Conservation (phyloP, 495 filamentous ascomycete species). For the Articulospora tetracladia region DNA sequence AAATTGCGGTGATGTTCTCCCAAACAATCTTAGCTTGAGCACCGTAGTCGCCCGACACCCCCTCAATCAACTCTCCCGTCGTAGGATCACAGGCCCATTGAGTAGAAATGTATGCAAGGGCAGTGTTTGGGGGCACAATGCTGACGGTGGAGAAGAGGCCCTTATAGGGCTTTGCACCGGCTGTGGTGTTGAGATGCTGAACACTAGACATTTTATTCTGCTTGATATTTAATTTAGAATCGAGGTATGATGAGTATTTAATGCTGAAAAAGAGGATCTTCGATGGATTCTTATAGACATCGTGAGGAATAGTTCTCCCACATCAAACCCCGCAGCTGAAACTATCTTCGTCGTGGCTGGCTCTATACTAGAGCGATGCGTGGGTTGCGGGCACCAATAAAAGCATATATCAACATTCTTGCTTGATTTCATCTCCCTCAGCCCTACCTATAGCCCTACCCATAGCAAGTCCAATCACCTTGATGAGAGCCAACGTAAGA, state of each 20-base stretch:
- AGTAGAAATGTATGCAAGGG: slow-evolving; percentile 12
- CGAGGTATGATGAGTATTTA: neutral
- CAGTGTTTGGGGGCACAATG: slow-evolving; percentile 10
- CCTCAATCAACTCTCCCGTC: slow-evolving; percentile 11
- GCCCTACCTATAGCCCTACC: too few species aligned
- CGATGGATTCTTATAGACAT: too few species aligned
- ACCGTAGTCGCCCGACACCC: neutral
- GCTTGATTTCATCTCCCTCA: too few species aligned
- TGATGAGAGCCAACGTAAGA: too few species aligned
- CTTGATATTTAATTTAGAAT: neutral
- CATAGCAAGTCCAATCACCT: too few species aligned
- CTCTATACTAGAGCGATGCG: too few species aligned
- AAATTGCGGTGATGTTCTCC: slow-evolving; percentile 4
- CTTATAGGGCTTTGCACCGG: slow-evolving; percentile 7
- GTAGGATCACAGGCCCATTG: slow-evolving; percentile 15
- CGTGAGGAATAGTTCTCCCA: too few species aligned
- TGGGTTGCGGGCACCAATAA: too few species aligned
- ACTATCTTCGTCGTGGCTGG: too few species aligned
- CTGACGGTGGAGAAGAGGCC: slow-evolving; percentile 6
- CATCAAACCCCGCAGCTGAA: too few species aligned
- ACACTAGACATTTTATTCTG: neutral
- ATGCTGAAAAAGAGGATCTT: too few species aligned
- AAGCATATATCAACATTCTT: too few species aligned
- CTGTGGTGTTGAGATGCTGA: slow-evolving; percentile 8
- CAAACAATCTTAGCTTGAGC: slow-evolving; percentile 14